Evolutionary conservation across 2,329 filamentous ascomycete species (phyloP), one percentile per base, ranked within the genome.

Genomic region (Clarireedia monteithiana): DNA sequence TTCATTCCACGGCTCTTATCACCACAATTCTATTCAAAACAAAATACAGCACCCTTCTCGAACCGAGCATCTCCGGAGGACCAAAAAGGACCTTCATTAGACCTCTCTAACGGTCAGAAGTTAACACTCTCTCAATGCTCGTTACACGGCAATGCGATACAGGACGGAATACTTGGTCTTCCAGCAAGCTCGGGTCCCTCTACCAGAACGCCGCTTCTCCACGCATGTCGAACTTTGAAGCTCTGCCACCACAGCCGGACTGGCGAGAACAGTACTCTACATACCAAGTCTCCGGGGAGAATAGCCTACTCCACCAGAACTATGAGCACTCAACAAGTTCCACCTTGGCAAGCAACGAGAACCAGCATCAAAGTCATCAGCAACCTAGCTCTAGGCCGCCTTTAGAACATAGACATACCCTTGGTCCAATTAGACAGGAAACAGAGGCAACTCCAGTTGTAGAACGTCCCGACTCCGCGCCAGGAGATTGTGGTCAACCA

Each of bases 221-320:
- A 64, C 68, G 68, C 61, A 70, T 70, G 68, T 69, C 68, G 67
- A 70, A 69, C 65, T 68, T 69, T 59, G 68, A 69, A 27, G 60
- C 64, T 60, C 59, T 69, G 53, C 48, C 64, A 50, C 61, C 66
- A 60, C 68, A 69, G 66, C 64, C 66, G 61, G 67, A 69, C 62
- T 70, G 68, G 68, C 68, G 66, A 61, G 67, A 69, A 64, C 67
- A 68, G 59, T 70, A 69, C 58, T 63, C 66, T 40, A 51, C 63
- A 44, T 69, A 66, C 54, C 58, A 63, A 55, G 60, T 68, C 23
- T 44, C 65, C 27, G 66, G 62, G 45, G 68, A 68, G 24, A 66
- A 62, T 59, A 60, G 59, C 39, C 44, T 66, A 34, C 60, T 63
- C 55, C 63, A 63, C 27, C 58, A 63, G 54, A 56, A 60, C 30